Base-by-base conservation (phyloP, 768 basidiomycete species). In the Lentinula edodes region DNA sequence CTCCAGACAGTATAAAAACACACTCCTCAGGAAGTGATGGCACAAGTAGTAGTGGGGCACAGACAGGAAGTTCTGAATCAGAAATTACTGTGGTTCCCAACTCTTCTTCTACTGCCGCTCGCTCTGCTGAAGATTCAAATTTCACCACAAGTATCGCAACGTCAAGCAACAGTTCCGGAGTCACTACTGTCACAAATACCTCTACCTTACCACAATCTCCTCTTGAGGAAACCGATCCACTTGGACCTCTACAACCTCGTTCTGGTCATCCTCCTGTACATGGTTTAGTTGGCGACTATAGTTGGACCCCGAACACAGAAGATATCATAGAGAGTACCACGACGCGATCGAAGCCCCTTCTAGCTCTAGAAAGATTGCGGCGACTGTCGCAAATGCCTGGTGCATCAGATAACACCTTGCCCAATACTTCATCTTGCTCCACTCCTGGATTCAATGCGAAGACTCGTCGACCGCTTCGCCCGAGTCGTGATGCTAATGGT, bases 281-380 rank as follows among this genome's bases (percentile, higher is more conserved):
- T 51, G 67, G 61, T 2, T 43, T 69, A 1, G 57, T 70, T 23
- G 72, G 69, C 12, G 65, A 70, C 1, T 68, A 70, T 9, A 68
- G 71, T 4, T 84, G 83, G 80, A 52, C 72, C 48, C 83, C 85
- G 0, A 76, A 71, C 43, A 69, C 81, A 0, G 85, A 86, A 61
- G 83, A 83, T 23, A 84, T 92, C 32, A 67, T 87, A n/a, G 87
- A 85, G 64, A 87, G 84, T 61, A 93, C 90, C 1, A 90, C 87
- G 0, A 83, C 79, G 58, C 77, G 78, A 55, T 81, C 88, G 10
- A 86, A 83, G 66, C 89, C 90, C 0, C 72, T 94, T 1, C 81
- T 84, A 16, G 88, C 89, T 6, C 75, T 93, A 5, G 86, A 91
- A 65, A 78, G 90, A 2, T 71, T 91, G 62, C 78, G 89, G 5